Base-by-base conservation (phyloP, 1,284 basidiomycete genomes). In the Omphalotus olearius region DNA sequence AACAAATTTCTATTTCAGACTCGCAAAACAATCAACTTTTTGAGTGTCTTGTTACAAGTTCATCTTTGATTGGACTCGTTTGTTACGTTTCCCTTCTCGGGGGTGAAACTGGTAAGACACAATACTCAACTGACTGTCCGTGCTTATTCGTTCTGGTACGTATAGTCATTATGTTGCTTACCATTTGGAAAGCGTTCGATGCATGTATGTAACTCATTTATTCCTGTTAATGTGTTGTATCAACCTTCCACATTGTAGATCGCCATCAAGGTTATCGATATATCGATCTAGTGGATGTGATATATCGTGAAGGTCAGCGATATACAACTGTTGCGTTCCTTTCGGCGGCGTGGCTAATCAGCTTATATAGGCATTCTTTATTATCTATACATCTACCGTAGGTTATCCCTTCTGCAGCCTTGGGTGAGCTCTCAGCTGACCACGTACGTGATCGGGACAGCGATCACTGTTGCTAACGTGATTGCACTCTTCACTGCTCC, bases 161-260 rank as follows among this genome's bases (percentile, higher is more conserved):
- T 2, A 33, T 23, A 59, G 56, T 52, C 16, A 53, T 58, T 4
- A 47, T 56, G 10, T 25, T 53, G 9, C 55, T 60, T 41, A 60
- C 57, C 0, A 17, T 55, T 16, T 50, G 50, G 52, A 58, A 57
- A 43, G 43, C 56, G 0, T 57, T 59, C 38, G 39, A 50, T 44
- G 23, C 20, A 36, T 50, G 48, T 50, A n/a, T 16, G 48, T 11
- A 20, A 23, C 2, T n/a, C 20, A 7, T 20, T 7, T 6, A 17
- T 40, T 13, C 14, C 14, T 14, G 10, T 17, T 30, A 16, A 9
- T 35, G 30, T 2, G 7, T 33, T 10, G 30, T 33, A 2, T 33
- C 30, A 33, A 13, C 9, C 9, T 2, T 33, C 30, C n/a, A 9
- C 13, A 13, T 2, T 11, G 18, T 20, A 50, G 40, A 50, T 17